A percentile compares a stretch with the other conserved stretches of the same genome.
phyloP scores from a whole-genome alignment of 352 stramenopile genomes.

The Globisporangium acanthophoron region DNA sequence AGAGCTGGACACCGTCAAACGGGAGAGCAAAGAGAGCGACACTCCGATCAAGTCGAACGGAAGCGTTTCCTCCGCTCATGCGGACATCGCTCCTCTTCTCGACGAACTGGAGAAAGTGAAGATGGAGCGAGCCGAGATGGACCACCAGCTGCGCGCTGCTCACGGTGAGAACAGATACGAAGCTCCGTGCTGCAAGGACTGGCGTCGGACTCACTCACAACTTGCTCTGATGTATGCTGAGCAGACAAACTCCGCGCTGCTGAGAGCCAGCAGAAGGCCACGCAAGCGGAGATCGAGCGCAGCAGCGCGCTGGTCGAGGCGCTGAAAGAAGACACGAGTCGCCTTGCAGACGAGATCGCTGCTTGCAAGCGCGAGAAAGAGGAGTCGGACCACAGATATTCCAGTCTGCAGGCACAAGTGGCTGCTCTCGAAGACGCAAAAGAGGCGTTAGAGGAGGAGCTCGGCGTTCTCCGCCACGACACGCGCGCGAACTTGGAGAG shows the following conservation, averaged over 20 bases:
- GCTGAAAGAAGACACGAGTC: conserved; percentile 11
- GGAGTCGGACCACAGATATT: conserved; percentile 12
- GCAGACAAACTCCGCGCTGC: conserved; percentile 11
- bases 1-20: neutral
- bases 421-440: conserved; percentile 21
- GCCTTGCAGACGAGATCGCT: conserved; percentile 12
- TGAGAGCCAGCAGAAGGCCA: conserved; percentile 9
- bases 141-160: conserved; percentile 34
- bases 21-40: neutral
- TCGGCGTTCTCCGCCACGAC: conserved; percentile 28
- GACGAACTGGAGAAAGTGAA: conserved; percentile 64
- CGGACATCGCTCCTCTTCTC: conserved; percentile 27
- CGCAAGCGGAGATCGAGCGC: conserved; percentile 8
- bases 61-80: neutral
- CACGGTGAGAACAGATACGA: conserved; percentile 20
- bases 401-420: conserved; percentile 29
- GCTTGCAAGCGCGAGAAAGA: neutral
- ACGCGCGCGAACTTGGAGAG: conserved; percentile 33
- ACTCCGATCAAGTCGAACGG: neutral
- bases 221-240: neutral
- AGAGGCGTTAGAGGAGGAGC: conserved; percentile 32
- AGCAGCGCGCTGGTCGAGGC: conserved; percentile 11
- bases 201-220: neutral
- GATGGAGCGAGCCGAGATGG: conserved; percentile 37
- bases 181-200: no score